Percentiles rank a stretch among this genome's conserved stretches.
Evolutionary conservation across 164 flowering plant genomes (phyloP).

Genomic region (Taxillus chinensis): DNA sequence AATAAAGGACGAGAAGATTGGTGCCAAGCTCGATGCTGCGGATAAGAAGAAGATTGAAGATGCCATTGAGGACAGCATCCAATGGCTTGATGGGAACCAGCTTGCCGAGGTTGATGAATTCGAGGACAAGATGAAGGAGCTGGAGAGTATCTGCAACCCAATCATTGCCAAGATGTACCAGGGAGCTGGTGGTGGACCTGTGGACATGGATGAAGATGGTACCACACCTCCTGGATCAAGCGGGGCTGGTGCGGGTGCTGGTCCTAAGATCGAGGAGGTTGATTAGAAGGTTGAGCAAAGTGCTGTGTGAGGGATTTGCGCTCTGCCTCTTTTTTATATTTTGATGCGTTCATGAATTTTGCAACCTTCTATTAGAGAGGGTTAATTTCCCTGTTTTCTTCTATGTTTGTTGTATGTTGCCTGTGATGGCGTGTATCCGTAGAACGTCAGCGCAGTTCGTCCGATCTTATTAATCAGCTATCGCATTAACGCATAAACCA

Average conservation of each 20-base stretch:
- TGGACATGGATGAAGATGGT: slow-evolving; percentile 22
- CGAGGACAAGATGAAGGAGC: slow-evolving; percentile 13
- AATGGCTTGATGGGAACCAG: slow-evolving; percentile 12
- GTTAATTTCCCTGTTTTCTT: too few species aligned
- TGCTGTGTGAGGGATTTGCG: too few species aligned
- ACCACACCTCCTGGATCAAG: slow-evolving; percentile 20
- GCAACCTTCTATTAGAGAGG: too few species aligned
- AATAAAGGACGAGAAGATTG: slow-evolving; percentile 30
- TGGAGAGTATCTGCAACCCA: slow-evolving; percentile 27
- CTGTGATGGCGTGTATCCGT: too few species aligned
- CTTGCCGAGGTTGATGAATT: slow-evolving; percentile 10
- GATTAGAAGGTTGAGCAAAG: slow-evolving; percentile 6
- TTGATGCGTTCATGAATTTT: too few species aligned
- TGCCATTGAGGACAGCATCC: slow-evolving; percentile 24
- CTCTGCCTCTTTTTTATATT: too few species aligned
- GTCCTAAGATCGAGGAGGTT: slow-evolving; percentile 34
- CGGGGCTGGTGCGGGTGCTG: slow-evolving; percentile 31
- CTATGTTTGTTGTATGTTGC: too few species aligned
- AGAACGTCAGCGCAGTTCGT: too few species aligned
- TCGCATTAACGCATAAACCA: too few species aligned
- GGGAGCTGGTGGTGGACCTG: slow-evolving; percentile 18
- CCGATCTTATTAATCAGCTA: too few species aligned
- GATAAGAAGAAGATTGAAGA: slow-evolving; percentile 45
- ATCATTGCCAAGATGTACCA: slow-evolving; percentile 40
- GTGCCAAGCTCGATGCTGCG: slow-evolving; percentile 17